A percentile compares a stretch with the other conserved stretches of the same genome.
These are phyloP conservation scores for Circinella minor DNA, from an alignment of 371 early-diverging fungal genomes.

Conservation along the genomic window DNA sequence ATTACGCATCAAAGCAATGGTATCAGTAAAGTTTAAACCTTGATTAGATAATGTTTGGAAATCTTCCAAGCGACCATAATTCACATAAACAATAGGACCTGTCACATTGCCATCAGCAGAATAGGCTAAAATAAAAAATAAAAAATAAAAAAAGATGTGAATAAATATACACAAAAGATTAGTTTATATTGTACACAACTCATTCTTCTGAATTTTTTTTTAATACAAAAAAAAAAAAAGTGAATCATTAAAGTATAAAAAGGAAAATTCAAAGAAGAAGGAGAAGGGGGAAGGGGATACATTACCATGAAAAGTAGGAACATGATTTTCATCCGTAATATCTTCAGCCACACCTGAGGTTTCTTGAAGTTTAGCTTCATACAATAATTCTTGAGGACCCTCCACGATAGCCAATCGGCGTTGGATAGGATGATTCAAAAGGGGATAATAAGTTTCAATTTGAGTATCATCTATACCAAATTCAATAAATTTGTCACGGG, in stretches of 20 bases:
- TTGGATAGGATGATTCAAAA: constrained; percentile 59
- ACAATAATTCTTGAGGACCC: constrained; percentile 45
- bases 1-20: constrained; percentile 65
- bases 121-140: constrained; percentile 48
- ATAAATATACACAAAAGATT: too few species aligned
- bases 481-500: constrained; percentile 48
- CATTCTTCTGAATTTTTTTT: too few species aligned
- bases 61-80: constrained; percentile 64
- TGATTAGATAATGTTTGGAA: constrained; percentile 44
- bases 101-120: constrained; percentile 68
- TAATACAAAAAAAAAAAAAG: too few species aligned
- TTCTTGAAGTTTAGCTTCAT: constrained; percentile 59
- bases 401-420: constrained; percentile 59
- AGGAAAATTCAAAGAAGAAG: neutral
- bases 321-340: constrained; percentile 40
- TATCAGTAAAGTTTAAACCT: constrained; percentile 51
- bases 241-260: too few species aligned
- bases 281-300: too few species aligned
- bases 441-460: constrained; percentile 65
- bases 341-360: constrained; percentile 55
- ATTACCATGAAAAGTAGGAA: constrained; percentile 67
- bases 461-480: constrained; percentile 55
- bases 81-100: constrained; percentile 66
- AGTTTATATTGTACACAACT: too few species aligned
- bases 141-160: too few species aligned